phyloP scores from a whole-genome alignment of 257 asterid genomes.

The Ehretia macrophylla region DNA sequence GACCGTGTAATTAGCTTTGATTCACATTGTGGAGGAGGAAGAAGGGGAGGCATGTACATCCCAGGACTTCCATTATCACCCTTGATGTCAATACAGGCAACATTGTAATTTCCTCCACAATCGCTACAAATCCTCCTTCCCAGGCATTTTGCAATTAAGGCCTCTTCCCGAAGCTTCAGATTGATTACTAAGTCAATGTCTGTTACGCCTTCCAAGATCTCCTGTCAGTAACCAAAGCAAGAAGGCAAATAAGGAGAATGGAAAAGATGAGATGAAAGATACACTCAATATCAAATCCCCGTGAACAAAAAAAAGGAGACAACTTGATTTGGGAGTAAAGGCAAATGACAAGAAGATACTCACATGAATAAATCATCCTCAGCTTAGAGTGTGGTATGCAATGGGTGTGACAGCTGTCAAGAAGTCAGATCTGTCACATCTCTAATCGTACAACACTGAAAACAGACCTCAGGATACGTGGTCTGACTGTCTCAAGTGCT shows the following conservation, averaged over 20 bases:
- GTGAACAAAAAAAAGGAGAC: not conserved
- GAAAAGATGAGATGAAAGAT: not conserved
- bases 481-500: not conserved
- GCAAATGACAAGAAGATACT: constrained; percentile 11
- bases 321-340: constrained; percentile 1
- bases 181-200: constrained; percentile 86
- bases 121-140: constrained; percentile 93
- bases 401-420: constrained; percentile 11
- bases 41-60: constrained; percentile 97
- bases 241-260: constrained; percentile 3
- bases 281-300: not conserved
- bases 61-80: constrained; percentile 55
- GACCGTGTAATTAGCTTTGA: constrained; percentile 70
- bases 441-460: constrained; percentile 13
- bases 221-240: constrained; percentile 38
- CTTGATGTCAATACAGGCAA: constrained; percentile 79
- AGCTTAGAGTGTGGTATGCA: constrained; percentile 21
- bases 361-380: constrained; percentile 14
- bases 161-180: constrained; percentile 85
- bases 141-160: constrained; percentile 84
- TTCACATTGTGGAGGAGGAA: constrained; percentile 85
- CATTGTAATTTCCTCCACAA: constrained; percentile 82
- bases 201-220: constrained; percentile 82
- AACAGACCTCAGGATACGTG: constrained; percentile 18
- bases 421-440: constrained; percentile 16